A percentile compares a stretch with the other conserved stretches of the same genome.
Conservation (phyloP, 352 stramenopile species). For the Phytophthora pinifolia region DNA sequence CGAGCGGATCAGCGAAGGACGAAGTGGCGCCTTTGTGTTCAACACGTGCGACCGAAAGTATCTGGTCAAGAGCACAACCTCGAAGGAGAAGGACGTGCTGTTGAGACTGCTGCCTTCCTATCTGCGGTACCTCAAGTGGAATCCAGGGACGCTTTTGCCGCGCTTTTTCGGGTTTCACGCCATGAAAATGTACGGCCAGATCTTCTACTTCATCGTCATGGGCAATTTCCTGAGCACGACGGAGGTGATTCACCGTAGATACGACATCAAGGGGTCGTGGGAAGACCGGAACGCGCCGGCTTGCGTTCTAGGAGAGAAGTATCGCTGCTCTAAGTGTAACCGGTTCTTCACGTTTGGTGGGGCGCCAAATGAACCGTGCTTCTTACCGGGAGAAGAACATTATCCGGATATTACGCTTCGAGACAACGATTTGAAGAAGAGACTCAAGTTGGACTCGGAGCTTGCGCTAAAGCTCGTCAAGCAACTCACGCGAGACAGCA, state of each 20-base stretch:
- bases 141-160: slow-evolving; percentile 84
- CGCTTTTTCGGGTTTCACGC: slow-evolving; percentile 90
- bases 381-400: slow-evolving; percentile 65
- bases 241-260: slow-evolving; percentile 84
- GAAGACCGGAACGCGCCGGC: slow-evolving; percentile 81
- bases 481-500: slow-evolving; percentile 80
- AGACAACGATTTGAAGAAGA: slow-evolving; percentile 88
- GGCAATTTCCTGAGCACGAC: slow-evolving; percentile 86
- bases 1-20: slow-evolving; percentile 88
- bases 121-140: slow-evolving; percentile 85
- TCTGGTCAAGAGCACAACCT: slow-evolving; percentile 89
- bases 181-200: slow-evolving; percentile 92
- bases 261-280: slow-evolving; percentile 93
- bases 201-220: slow-evolving; percentile 94
- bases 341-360: slow-evolving; percentile 79
- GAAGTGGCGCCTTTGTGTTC: slow-evolving; percentile 90
- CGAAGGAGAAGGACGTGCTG: slow-evolving; percentile 79
- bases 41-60: slow-evolving; percentile 89
- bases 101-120: slow-evolving; percentile 83
- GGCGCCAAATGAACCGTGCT: slow-evolving; percentile 41
- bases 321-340: slow-evolving; percentile 86
- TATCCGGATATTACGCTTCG: slow-evolving; percentile 80
- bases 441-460: slow-evolving; percentile 63
- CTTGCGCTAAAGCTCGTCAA: slow-evolving; percentile 64
- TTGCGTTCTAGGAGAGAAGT: slow-evolving; percentile 74